Percentiles rank a stretch among this genome's conserved stretches.
Conservation (phyloP, 306 rosid genomes). For the Citrullus mucosospermus region DNA sequence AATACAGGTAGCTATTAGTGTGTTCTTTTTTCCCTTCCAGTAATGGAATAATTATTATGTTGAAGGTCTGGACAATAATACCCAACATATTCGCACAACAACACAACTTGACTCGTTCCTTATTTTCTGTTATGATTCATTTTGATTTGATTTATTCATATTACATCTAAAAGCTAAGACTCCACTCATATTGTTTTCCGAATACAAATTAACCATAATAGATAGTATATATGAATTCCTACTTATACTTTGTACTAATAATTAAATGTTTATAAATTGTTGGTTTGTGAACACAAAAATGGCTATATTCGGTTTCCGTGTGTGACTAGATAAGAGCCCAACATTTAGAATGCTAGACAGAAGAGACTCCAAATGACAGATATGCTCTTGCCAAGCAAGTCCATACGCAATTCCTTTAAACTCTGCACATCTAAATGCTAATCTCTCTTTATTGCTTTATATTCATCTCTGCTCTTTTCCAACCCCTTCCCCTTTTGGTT, state of each 20-base stretch:
- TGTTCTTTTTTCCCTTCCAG: background rate
- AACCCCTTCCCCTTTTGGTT: background rate
- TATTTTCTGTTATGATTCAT: background rate
- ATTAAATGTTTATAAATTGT: background rate
- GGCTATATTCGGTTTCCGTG: background rate
- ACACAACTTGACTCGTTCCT: background rate
- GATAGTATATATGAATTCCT: background rate
- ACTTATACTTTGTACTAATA: background rate
- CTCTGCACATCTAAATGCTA: background rate
- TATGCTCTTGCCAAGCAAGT: background rate
- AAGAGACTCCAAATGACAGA: background rate
- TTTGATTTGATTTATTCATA: background rate
- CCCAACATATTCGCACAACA: background rate
- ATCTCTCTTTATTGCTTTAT: background rate
- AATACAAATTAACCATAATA: background rate
- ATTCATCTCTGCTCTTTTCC: background rate
- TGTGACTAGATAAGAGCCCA: background rate
- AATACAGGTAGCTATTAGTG: background rate
- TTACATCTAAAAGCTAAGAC: background rate
- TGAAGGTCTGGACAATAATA: background rate
- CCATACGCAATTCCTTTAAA: background rate
- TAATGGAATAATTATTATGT: background rate
- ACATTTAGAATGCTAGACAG: background rate
- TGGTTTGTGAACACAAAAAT: background rate
- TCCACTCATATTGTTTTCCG: background rate